Conservation (phyloP, 371 early-diverging fungal species). For the Funneliformis caledonium region DNA sequence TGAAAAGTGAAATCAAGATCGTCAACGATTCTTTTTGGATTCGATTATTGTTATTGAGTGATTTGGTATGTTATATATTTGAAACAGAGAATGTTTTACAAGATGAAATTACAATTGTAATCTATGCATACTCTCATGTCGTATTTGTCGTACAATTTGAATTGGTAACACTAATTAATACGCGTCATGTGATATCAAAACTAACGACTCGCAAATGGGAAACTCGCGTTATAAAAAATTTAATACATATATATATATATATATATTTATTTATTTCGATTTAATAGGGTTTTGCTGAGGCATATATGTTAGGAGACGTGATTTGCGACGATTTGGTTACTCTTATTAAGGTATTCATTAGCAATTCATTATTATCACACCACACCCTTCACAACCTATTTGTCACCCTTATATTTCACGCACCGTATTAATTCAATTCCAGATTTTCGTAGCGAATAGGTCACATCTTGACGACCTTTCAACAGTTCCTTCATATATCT, state of each 20-base stretch:
- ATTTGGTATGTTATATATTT: constrained; percentile 48
- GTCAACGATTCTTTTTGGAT: constrained; percentile 58
- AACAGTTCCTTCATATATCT: constrained; percentile 45
- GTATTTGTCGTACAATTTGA: too few species aligned
- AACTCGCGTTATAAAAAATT: too few species aligned
- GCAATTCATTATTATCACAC: constrained; percentile 30
- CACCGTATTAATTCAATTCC: not conserved
- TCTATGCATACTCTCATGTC: too few species aligned
- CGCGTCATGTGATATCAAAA: too few species aligned
- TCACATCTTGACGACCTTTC: constrained; percentile 46
- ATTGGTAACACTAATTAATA: too few species aligned
- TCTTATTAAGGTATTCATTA: constrained; percentile 52
- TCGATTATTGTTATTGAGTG: constrained; percentile 53
- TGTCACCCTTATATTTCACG: not conserved
- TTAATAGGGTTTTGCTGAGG: constrained; percentile 65
- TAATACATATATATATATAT: too few species aligned
- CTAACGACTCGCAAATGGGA: too few species aligned
- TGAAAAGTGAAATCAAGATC: constrained; percentile 50
- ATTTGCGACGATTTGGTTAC: constrained; percentile 52
- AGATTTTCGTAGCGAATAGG: constrained; percentile 57
- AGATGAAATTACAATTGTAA: not conserved
- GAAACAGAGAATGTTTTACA: not conserved
- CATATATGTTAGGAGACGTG: constrained; percentile 68
- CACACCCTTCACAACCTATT: too few species aligned
- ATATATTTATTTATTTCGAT: not conserved